phyloP scores from a whole-genome alignment of 768 basidiomycete genomes.

The Leccinum incarnatum region DNA sequence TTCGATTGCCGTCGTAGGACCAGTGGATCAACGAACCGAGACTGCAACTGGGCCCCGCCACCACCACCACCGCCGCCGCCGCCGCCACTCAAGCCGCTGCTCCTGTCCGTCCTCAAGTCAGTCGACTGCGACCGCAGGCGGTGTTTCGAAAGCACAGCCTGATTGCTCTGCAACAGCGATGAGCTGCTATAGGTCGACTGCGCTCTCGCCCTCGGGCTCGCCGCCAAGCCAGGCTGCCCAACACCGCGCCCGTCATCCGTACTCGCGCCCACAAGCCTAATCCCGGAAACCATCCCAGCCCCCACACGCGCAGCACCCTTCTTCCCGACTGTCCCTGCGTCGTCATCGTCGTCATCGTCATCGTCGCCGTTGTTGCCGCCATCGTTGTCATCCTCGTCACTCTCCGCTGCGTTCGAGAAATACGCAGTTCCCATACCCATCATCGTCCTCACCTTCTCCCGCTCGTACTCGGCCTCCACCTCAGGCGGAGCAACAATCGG shows the following conservation, averaged over 20 bases:
- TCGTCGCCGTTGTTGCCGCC: constrained; percentile 24
- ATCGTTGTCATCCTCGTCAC: constrained; percentile 30
- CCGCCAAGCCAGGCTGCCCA: constrained; percentile 4
- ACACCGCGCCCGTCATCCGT: constrained; percentile 17
- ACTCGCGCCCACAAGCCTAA: constrained; percentile 28
- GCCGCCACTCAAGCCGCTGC: neutral
- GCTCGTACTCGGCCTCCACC: constrained; percentile 29
- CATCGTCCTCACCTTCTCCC: constrained; percentile 23
- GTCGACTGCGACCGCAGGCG: constrained; percentile 41
- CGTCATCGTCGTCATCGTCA: neutral
- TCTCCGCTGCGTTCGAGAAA: constrained; percentile 41
- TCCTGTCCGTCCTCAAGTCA: constrained; percentile 27
- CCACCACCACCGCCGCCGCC: neutral
- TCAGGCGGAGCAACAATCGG: constrained; percentile 50
- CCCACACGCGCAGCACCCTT: constrained; percentile 31
- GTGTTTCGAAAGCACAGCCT: constrained; percentile 22
- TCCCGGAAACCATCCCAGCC: constrained; percentile 23
- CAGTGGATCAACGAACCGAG: constrained; percentile 76
- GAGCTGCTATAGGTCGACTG: constrained; percentile 55
- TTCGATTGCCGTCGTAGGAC: constrained; percentile 63
- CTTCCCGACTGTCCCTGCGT: constrained; percentile 58
- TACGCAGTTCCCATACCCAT: constrained; percentile 43
- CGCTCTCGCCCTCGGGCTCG: constrained; percentile 43
- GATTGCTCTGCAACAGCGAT: constrained; percentile 30
- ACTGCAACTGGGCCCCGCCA: constrained; percentile 9